Evolutionary conservation across 2,329 filamentous ascomycete species (phyloP).

Genomic region (Nemania diffusa): DNA sequence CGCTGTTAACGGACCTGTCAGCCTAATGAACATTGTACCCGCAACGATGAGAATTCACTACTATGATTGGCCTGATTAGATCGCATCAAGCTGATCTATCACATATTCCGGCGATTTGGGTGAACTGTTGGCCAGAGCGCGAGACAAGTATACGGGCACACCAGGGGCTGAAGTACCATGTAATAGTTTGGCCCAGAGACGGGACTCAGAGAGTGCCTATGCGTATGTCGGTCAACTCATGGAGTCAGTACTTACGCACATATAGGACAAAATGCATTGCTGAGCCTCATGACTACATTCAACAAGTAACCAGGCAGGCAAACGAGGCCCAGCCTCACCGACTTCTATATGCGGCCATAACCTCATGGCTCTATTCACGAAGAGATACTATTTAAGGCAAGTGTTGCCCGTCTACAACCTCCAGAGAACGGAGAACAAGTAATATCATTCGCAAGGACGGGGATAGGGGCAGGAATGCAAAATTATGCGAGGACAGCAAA

Average conservation of each 20-base stretch:
- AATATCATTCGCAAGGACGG: conserved; percentile 17
- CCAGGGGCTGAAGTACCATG: conserved; percentile 10
- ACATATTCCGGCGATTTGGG: conserved; percentile 45
- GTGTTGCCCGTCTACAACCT: neutral
- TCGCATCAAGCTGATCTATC: conserved; percentile 41
- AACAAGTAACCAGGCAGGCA: neutral
- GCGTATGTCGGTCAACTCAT: conserved; percentile 18
- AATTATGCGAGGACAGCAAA: conserved; percentile 15
- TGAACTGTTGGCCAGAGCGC: conserved; percentile 51
- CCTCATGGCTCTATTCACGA: neutral
- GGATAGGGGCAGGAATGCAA: conserved; percentile 36
- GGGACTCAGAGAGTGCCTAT: neutral
- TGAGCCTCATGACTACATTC: neutral
- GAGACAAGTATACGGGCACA: conserved; percentile 40
- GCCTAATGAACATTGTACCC: conserved; percentile 22
- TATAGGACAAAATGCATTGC: neutral
- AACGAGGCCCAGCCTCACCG: neutral
- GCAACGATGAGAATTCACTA: neutral
- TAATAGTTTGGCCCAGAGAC: neutral
- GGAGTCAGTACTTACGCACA: neutral
- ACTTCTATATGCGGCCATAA: neutral
- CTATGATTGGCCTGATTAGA: conserved; percentile 24
- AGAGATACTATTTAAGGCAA: neutral
- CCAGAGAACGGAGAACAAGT: neutral
- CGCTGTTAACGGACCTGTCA: neutral